Percentiles rank a stretch among this genome's conserved stretches.
Conservation (phyloP, 192 early-diverging fungal genomes). For the Coemansia javaensis region DNA sequence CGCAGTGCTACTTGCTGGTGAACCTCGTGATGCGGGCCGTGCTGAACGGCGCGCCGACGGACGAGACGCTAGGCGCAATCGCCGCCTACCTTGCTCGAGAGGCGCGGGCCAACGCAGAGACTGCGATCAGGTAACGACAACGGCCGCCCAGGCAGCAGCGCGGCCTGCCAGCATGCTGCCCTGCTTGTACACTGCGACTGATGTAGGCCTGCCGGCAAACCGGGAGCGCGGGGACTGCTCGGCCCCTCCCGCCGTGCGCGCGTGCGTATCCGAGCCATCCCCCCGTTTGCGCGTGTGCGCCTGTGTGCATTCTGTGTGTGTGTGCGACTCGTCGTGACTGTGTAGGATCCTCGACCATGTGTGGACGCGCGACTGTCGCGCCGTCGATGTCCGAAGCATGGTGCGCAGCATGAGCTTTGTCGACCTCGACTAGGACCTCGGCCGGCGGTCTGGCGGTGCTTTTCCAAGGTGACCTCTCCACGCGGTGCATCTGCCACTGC, state of each 20-base stretch:
- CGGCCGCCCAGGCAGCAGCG: too few species aligned
- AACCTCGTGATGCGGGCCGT: conserved; percentile 17
- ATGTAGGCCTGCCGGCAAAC: not conserved
- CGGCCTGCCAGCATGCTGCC: conserved; percentile 6
- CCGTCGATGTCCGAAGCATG: not conserved
- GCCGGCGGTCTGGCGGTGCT: too few species aligned
- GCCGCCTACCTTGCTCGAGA: conserved; percentile 1
- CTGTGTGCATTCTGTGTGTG: not conserved
- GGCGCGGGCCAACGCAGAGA: conserved; percentile 15
- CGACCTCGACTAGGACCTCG: not conserved
- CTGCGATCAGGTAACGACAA: conserved; percentile 42
- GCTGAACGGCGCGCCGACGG: conserved; percentile 1
- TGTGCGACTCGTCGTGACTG: not conserved
- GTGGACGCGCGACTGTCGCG: not conserved
- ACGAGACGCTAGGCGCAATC: conserved; percentile 7
- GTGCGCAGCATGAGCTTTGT: conserved; percentile 7
- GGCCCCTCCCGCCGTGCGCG: too few species aligned
- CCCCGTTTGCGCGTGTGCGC: too few species aligned
- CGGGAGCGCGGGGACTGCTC: too few species aligned
- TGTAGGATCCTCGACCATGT: conserved; percentile 10
- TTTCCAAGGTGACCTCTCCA: too few species aligned
- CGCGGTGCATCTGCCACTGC: too few species aligned
- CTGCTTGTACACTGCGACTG: too few species aligned
- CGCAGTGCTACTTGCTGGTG: conserved; percentile 2
- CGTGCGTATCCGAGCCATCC: too few species aligned